Conservation (phyloP, 164 flowering plant genomes). For the Aristolochia fimbriata region DNA sequence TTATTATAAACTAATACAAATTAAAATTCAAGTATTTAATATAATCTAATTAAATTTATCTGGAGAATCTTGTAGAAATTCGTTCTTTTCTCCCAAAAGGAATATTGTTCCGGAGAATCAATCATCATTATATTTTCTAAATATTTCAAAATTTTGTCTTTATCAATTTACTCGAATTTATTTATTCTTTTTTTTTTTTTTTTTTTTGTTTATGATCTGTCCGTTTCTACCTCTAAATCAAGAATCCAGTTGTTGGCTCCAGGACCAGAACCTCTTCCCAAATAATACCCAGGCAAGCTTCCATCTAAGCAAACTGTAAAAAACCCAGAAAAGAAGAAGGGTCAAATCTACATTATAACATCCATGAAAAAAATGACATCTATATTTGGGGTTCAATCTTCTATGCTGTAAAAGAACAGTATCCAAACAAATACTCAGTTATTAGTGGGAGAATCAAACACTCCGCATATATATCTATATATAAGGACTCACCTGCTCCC, state of each 20-base stretch:
- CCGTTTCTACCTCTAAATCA: slow-evolving; percentile 98
- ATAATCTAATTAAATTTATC: not conserved
- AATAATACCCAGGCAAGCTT: slow-evolving; percentile 85
- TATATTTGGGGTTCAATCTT: not conserved
- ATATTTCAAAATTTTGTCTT: not conserved
- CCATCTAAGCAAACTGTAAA: slow-evolving; percentile 90
- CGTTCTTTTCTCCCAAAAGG: not conserved
- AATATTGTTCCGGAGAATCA: too few species aligned
- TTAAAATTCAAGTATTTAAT: not conserved
- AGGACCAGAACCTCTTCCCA: slow-evolving; percentile 67
- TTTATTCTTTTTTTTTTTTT: too few species aligned
- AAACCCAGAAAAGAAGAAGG: not conserved
- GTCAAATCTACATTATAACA: not conserved
- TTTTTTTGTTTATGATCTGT: too few species aligned
- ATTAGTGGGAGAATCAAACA: not conserved
- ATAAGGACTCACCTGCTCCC: not conserved
- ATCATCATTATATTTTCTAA: not conserved
- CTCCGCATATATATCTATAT: not conserved
- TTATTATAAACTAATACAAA: not conserved
- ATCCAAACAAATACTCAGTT: not conserved
- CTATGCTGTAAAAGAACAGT: not conserved
- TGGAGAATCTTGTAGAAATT: not conserved
- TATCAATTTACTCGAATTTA: too few species aligned
- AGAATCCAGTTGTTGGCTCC: slow-evolving; percentile 85
- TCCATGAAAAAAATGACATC: not conserved